Conservation (phyloP, 805 yeast genomes). For the Myxozyma nipponensis region DNA sequence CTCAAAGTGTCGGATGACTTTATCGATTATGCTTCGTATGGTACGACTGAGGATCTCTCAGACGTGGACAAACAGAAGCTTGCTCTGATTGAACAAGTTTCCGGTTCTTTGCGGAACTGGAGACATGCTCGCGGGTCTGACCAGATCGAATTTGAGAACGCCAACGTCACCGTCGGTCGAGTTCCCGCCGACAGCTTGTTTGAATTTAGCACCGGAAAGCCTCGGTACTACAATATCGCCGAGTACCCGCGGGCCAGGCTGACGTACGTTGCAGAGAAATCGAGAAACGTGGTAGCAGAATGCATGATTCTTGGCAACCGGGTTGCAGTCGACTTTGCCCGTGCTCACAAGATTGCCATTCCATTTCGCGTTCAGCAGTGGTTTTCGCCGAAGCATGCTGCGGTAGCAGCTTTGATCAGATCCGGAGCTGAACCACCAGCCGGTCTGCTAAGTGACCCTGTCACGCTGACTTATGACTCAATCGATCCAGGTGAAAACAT, state of each 20-base stretch:
- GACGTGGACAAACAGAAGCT: slow-evolving; percentile 7
- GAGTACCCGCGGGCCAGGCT: not conserved
- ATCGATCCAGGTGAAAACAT: slow-evolving; percentile 4
- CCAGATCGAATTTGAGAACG: not conserved
- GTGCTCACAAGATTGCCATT: slow-evolving; percentile 30
- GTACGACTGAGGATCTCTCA: slow-evolving; percentile 2
- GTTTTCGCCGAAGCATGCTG: not conserved
- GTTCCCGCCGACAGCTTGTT: not conserved
- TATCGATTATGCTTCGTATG: not conserved
- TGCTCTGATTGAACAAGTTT: not conserved
- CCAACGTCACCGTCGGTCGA: not conserved
- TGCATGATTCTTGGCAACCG: slow-evolving; percentile 77
- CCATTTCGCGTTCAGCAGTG: slow-evolving; percentile 19
- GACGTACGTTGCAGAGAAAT: slow-evolving; percentile 38
- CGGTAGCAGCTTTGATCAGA: not conserved
- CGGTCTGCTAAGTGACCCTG: not conserved
- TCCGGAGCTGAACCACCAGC: not conserved
- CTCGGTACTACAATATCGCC: slow-evolving; percentile 1
- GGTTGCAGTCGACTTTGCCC: slow-evolving; percentile 34
- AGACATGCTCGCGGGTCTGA: not conserved
- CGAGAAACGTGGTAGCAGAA: slow-evolving; percentile 71
- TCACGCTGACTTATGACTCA: not conserved
- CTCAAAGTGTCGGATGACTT: not conserved
- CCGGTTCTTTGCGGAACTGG: not conserved
- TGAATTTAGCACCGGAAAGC: not conserved